Evolutionary conservation across 2,329 filamentous ascomycete genomes (phyloP).

Genomic region (Penicillium sumatraense): DNA sequence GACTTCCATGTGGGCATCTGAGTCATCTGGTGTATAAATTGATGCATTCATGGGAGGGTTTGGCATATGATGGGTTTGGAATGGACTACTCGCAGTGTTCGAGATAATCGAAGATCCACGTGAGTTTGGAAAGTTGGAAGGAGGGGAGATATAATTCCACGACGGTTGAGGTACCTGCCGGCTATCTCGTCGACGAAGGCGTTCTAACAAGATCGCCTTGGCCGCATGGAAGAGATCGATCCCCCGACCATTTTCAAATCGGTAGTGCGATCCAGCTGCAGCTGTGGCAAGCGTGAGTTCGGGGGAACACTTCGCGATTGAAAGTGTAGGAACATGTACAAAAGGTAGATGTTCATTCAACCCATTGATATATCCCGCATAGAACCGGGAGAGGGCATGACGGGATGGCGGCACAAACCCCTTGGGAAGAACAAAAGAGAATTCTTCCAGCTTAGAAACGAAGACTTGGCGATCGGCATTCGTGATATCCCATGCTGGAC

Average conservation of each 20-base stretch:
- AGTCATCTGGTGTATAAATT: constrained; percentile 45
- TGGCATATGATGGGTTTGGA: constrained; percentile 43
- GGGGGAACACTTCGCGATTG: constrained; percentile 48
- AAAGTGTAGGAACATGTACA: constrained; percentile 55
- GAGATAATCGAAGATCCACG: constrained; percentile 47
- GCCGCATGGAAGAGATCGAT: constrained; percentile 63
- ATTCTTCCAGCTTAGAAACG: constrained; percentile 50
- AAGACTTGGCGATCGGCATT: constrained; percentile 52
- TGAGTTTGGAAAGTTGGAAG: constrained; percentile 44
- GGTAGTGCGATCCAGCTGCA: constrained; percentile 55
- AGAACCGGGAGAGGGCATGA: constrained; percentile 53
- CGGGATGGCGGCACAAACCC: constrained; percentile 55
- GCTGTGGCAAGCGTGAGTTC: constrained; percentile 58
- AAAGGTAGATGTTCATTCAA: constrained; percentile 58
- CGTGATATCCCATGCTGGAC: constrained; percentile 53
- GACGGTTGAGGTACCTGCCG: constrained; percentile 47
- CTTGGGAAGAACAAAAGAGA: constrained; percentile 51
- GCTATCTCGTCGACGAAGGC: constrained; percentile 56
- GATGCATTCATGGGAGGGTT: constrained; percentile 37
- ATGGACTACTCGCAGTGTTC: constrained; percentile 49
- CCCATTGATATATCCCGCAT: constrained; percentile 58
- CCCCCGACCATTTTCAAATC: constrained; percentile 55
- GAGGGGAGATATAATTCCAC: constrained; percentile 47
- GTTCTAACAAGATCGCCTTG: constrained; percentile 58
- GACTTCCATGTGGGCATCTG: constrained; percentile 54